phyloP scores from a whole-genome alignment of 2,329 filamentous ascomycete genomes.

The Hymenoscyphus repandus region DNA sequence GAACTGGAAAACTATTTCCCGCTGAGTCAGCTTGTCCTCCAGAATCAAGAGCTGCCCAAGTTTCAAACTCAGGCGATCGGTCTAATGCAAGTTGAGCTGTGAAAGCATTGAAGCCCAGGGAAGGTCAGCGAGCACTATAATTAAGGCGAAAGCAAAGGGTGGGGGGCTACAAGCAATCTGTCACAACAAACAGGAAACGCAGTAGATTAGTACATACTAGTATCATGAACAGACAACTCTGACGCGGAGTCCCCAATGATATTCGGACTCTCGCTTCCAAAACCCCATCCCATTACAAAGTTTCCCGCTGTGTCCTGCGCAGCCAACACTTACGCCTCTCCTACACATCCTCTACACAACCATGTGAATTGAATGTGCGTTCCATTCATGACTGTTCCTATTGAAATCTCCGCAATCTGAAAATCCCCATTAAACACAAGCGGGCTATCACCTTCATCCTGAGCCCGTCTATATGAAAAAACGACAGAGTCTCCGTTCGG shows the following conservation, averaged over 20 bases:
- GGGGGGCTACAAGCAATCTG: neutral
- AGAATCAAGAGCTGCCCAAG: too few species aligned
- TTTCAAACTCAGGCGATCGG: neutral
- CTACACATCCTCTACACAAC: slow-evolving; percentile 37
- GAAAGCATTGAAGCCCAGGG: neutral
- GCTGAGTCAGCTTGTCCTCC: too few species aligned
- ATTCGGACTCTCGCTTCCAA: slow-evolving; percentile 25
- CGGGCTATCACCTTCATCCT: slow-evolving; percentile 31
- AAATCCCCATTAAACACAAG: slow-evolving; percentile 32
- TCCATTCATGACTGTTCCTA: slow-evolving; percentile 39
- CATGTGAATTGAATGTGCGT: slow-evolving; percentile 42
- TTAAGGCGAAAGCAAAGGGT: too few species aligned
- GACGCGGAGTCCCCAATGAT: slow-evolving; percentile 23
- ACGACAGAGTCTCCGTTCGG: slow-evolving; percentile 37
- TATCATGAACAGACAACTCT: slow-evolving; percentile 30
- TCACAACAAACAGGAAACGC: too few species aligned
- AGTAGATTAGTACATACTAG: slow-evolving; percentile 13
- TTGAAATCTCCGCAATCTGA: slow-evolving; percentile 35
- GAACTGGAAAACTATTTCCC: too few species aligned
- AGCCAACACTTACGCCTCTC: slow-evolving; percentile 27
- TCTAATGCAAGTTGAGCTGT: neutral
- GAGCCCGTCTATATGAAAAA: slow-evolving; percentile 39
- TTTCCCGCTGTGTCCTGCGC: slow-evolving; percentile 17
- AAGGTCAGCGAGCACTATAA: neutral
- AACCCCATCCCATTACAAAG: slow-evolving; percentile 35